Conservation (phyloP, 2,329 filamentous ascomycete genomes). For the Paracoccidioides brasiliensis region DNA sequence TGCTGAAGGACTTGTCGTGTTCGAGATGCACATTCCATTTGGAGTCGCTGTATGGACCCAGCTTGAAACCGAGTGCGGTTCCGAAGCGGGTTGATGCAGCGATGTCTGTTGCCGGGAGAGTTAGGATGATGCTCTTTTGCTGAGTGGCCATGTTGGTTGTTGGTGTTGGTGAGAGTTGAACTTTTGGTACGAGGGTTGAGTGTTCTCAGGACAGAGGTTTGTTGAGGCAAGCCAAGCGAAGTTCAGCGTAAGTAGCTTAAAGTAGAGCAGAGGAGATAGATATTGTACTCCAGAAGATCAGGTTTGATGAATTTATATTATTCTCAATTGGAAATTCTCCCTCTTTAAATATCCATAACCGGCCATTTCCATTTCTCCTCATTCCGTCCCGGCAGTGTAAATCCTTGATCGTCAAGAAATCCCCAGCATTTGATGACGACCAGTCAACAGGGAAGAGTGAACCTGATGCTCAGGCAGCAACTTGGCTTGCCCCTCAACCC, state of each 20-base stretch:
- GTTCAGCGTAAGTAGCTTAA: not conserved
- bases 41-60: not conserved
- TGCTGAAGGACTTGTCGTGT: not conserved
- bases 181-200: not conserved
- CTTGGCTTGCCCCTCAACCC: not conserved
- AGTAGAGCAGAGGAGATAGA: not conserved
- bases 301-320: not conserved
- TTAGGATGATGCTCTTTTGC: conserved; percentile 1
- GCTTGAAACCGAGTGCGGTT: conserved; percentile 2
- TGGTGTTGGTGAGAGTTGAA: too few species aligned
- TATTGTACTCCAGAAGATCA: not conserved
- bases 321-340: not conserved
- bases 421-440: too few species aligned
- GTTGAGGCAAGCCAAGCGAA: not conserved
- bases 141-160: not conserved
- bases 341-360: not conserved
- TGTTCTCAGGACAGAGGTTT: not conserved
- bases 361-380: not conserved
- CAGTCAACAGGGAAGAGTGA: not conserved
- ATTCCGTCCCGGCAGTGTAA: not conserved
- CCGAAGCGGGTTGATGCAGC: conserved; percentile 7
- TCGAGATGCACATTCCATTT: conserved; percentile 1
- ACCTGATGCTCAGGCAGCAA: not conserved
- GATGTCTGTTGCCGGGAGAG: conserved; percentile 4
- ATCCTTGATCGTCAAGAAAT: not conserved